phyloP scores from a whole-genome alignment of 208 protist genomes.

The Lotmaria passim region DNA sequence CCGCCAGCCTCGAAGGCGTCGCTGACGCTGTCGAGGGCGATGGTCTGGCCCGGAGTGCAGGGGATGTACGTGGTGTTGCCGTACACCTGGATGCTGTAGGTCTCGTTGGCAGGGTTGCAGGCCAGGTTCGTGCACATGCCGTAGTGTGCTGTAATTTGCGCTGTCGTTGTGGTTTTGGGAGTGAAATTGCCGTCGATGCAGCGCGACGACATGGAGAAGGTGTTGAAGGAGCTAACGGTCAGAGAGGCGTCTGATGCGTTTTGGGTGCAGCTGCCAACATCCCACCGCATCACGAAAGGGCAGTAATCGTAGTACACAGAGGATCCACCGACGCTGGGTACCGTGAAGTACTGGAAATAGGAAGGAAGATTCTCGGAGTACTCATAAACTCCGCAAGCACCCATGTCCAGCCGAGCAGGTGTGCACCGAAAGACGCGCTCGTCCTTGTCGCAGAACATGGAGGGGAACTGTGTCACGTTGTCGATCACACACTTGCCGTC shows the following conservation, averaged over 20 bases:
- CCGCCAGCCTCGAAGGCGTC: constrained; percentile 12
- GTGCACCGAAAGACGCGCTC: constrained; percentile 34
- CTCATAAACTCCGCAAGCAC: constrained; percentile 27
- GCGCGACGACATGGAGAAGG: constrained; percentile 5
- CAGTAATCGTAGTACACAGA: constrained; percentile 58
- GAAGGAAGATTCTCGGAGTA: constrained; percentile 12
- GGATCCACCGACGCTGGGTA: constrained; percentile 17
- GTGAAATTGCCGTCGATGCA: constrained; percentile 22
- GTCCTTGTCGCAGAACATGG: constrained; percentile 54
- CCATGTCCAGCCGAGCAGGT: constrained; percentile 29
- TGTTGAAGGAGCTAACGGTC: constrained; percentile 5
- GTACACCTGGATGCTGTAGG: constrained; percentile 8
- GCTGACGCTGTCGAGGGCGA: constrained; percentile 1
- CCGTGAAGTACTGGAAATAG: constrained; percentile 60
- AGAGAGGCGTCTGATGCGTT: not conserved
- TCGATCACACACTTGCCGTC: constrained; percentile 45
- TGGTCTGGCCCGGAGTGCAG: not conserved
- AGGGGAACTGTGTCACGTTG: constrained; percentile 35
- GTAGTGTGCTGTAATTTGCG: not conserved
- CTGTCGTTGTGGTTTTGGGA: not conserved
- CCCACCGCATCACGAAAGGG: constrained; percentile 36
- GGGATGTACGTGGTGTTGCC: not conserved
- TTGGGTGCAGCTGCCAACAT: constrained; percentile 25
- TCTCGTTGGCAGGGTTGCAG: not conserved
- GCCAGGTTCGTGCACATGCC: constrained; percentile 2